phyloP scores from a whole-genome alignment of 2,329 filamentous ascomycete genomes.

The Fonsecaea pedrosoi region DNA sequence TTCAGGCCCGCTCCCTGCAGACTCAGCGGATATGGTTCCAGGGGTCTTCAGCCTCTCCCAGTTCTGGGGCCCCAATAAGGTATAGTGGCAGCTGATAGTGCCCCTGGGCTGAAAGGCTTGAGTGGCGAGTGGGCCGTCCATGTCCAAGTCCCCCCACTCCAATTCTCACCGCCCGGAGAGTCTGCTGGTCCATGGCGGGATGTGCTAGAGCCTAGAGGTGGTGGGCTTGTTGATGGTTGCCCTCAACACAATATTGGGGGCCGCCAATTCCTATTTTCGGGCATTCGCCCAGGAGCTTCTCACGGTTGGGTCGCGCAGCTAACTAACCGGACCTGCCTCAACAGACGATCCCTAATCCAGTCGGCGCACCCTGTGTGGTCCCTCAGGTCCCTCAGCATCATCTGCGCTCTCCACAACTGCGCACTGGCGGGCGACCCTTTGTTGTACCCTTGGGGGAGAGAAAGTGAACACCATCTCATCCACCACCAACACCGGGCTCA shows the following conservation, averaged over 20 bases:
- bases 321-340: slow-evolving; percentile 37
- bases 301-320: slow-evolving; percentile 16
- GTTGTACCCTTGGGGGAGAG: slow-evolving; percentile 4
- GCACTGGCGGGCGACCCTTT: slow-evolving; percentile 1
- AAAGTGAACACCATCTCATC: slow-evolving; percentile 26
- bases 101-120: slow-evolving; percentile 16
- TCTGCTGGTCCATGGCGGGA: neutral
- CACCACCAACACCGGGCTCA: slow-evolving; percentile 17
- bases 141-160: slow-evolving; percentile 2
- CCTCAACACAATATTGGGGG: slow-evolving; percentile 31
- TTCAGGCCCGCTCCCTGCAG: slow-evolving; percentile 15
- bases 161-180: slow-evolving; percentile 34
- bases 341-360: slow-evolving; percentile 26
- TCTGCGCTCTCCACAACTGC: slow-evolving; percentile 22
- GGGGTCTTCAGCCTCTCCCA: slow-evolving; percentile 20
- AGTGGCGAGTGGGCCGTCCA: slow-evolving; percentile 1
- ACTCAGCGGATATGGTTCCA: slow-evolving; percentile 18
- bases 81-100: slow-evolving; percentile 20
- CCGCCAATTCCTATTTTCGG: slow-evolving; percentile 39
- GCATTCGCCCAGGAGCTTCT: slow-evolving; percentile 10
- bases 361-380: slow-evolving; percentile 12
- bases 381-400: slow-evolving; percentile 27
- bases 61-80: slow-evolving; percentile 3
- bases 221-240: slow-evolving; percentile 11
- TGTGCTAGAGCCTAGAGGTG: neutral